These are phyloP conservation scores for Sporormia fimetaria DNA, from an alignment of 495 filamentous ascomycete species.

Conservation along the genomic window DNA sequence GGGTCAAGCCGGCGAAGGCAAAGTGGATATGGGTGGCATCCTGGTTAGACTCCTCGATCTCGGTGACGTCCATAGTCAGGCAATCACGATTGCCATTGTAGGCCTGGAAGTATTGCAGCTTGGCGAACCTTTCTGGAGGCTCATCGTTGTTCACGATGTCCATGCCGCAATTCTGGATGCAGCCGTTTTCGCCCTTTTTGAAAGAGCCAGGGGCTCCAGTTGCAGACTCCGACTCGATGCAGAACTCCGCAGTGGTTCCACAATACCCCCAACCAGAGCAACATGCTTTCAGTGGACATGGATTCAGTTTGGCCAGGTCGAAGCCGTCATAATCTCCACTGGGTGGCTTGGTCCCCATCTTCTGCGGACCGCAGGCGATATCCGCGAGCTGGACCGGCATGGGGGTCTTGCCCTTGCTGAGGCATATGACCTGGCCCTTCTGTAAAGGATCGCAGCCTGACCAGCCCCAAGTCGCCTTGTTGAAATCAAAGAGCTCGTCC, in stretches of 20 bases:
- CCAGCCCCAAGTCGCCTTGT: constrained; percentile 43
- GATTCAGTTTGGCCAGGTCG: constrained; percentile 8
- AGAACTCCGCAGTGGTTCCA: constrained; percentile 41
- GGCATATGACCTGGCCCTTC: constrained; percentile 33
- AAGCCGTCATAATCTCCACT: background rate
- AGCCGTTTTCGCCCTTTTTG: background rate
- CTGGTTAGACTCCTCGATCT: background rate
- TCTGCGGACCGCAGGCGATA: constrained; percentile 37
- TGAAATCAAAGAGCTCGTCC: constrained; percentile 32
- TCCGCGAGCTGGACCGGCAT: constrained; percentile 34
- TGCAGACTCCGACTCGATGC: constrained; percentile 23
- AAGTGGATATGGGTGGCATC: constrained; percentile 38
- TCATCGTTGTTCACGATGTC: constrained; percentile 1
- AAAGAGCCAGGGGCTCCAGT: constrained; percentile 33
- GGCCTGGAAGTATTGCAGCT: background rate
- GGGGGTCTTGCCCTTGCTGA: constrained; percentile 39
- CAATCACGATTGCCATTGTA: background rate
- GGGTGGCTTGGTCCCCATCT: background rate
- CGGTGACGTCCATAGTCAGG: background rate
- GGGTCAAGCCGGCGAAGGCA: constrained; percentile 35
- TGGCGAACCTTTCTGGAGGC: background rate
- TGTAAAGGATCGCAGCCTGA: constrained; percentile 34
- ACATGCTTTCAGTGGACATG: constrained; percentile 15
- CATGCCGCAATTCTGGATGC: constrained; percentile 5
- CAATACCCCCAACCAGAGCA: constrained; percentile 38